Conservation (phyloP, 768 basidiomycete species). For the Pisolithus microcarpus region DNA sequence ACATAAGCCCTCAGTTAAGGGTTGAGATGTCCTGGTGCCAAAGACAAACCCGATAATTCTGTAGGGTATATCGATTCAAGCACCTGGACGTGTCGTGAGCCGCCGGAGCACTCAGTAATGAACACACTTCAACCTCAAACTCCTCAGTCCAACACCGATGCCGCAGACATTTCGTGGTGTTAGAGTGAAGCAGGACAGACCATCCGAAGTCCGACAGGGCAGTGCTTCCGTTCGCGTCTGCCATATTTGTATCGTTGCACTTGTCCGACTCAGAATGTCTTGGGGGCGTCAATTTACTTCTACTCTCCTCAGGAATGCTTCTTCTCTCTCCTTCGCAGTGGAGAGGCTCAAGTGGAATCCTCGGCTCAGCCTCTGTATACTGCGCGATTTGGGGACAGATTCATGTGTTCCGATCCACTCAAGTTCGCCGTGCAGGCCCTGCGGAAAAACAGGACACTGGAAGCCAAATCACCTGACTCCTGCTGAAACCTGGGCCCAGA, state of each 20-base stretch:
- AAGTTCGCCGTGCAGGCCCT: neutral
- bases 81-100: conserved; percentile 46
- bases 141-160: conserved; percentile 72
- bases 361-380: neutral
- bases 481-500: conserved; percentile 33
- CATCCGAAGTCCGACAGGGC: conserved; percentile 21
- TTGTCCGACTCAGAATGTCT: conserved; percentile 8
- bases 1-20: conserved; percentile 40
- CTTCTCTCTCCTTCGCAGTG: neutral
- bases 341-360: neutral
- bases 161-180: conserved; percentile 46
- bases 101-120: conserved; percentile 2
- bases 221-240: neutral
- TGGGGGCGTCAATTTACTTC: conserved; percentile 13
- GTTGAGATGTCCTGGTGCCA: conserved; percentile 25
- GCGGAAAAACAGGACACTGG: conserved; percentile 9
- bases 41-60: conserved; percentile 80
- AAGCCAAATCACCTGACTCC: conserved; percentile 18
- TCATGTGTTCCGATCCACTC: neutral
- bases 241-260: conserved; percentile 6
- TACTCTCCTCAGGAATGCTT: conserved; percentile 9
- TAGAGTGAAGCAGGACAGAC: neutral
- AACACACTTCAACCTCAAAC: conserved; percentile 59
- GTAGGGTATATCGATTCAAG: conserved; percentile 95
- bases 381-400: neutral